Base-by-base conservation (phyloP, 345 rosid genomes). In the Ceriops tagal region DNA sequence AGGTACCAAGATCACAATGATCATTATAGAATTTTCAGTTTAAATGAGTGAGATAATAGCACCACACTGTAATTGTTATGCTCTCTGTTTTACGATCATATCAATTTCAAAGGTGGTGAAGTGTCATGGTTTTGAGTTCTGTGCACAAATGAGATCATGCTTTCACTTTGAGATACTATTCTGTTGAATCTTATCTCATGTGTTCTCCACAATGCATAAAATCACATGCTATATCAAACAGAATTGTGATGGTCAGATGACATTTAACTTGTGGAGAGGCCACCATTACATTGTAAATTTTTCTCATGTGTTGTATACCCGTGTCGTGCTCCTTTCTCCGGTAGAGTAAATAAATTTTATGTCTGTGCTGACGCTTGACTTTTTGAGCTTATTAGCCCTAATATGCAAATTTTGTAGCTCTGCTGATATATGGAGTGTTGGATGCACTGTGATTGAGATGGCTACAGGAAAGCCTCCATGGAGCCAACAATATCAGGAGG, bases 401-500 rank as follows among this genome's bases (percentile, higher is more conserved):
- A 57, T 53, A 68, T 75, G 68, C 39, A 10, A 32, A 49, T 68
- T 76, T 62, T 61, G 27, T 51, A 77, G 80, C 65, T 68, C 80
- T 64, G 77, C 80, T 53, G 77, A 77, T 68, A 68, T 77, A 58
- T 77, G 80, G 77, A 72, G 77, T 55, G 77, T 77, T 37, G 80
- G 80, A 32, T 77, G 80, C 60, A 77, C 80, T 30, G 70, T 77
- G 43, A 77, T 77, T 59, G 80, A 77, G 77, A 77, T 77, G 80
- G 80, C 80, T 13, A 72, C 77, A 6, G 77, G 77, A 35, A 77
- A 77, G 47, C 71, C 77, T 32, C 80, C 80, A 28, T 77, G 77
- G 80, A 77, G 80, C 67, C 80, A 77, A 39, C 80, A 77, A 27
- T 77, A 77, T 77, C 80, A 77, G 55, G 80, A 77, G 80, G 80